Evolutionary conservation across 108 stramenopile genomes (phyloP).

Genomic region (Cafeteria roenbergensis): DNA sequence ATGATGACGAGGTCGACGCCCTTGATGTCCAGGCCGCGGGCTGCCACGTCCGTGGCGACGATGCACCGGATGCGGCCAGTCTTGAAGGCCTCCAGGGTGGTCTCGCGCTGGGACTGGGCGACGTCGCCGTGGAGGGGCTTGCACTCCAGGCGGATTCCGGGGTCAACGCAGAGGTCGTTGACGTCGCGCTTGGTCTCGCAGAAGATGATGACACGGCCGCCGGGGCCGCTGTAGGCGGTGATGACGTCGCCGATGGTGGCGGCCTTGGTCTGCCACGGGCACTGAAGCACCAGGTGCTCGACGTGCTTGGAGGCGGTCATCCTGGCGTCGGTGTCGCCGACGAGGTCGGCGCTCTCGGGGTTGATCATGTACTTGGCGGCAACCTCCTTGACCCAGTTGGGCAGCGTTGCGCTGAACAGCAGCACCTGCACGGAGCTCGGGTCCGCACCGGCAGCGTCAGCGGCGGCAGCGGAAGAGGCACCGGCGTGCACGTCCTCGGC

Average conservation of each 20-base stretch:
- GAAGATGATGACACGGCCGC: slow-evolving; percentile 94
- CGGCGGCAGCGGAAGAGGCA: slow-evolving; percentile 5
- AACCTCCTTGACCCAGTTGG: slow-evolving; percentile 82
- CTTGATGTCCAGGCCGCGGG: slow-evolving; percentile 92
- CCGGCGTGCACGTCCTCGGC: background rate
- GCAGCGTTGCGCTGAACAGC: slow-evolving; percentile 93
- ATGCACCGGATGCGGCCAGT: slow-evolving; percentile 81
- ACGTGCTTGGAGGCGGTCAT: slow-evolving; percentile 87
- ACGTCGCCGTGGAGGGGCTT: slow-evolving; percentile 98
- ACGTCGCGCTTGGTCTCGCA: slow-evolving; percentile 80
- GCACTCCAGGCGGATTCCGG: slow-evolving; percentile 67
- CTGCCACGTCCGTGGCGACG: slow-evolving; percentile 98
- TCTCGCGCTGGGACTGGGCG: slow-evolving; percentile 89
- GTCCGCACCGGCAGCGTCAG: slow-evolving; percentile 45
- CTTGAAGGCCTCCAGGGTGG: slow-evolving; percentile 81
- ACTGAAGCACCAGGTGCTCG: slow-evolving; percentile 77
- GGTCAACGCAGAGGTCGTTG: slow-evolving; percentile 75
- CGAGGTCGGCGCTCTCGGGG: slow-evolving; percentile 76
- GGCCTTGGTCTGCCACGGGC: slow-evolving; percentile 64
- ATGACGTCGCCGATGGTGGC: slow-evolving; percentile 77
- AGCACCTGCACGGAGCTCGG: slow-evolving; percentile 55
- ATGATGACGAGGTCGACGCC: slow-evolving; percentile 91
- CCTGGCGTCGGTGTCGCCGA: slow-evolving; percentile 47
- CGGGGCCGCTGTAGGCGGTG: slow-evolving; percentile 57
- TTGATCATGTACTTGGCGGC: slow-evolving; percentile 67